Conservation (phyloP, 2,329 filamentous ascomycete species). For the Tothia fuscella region DNA sequence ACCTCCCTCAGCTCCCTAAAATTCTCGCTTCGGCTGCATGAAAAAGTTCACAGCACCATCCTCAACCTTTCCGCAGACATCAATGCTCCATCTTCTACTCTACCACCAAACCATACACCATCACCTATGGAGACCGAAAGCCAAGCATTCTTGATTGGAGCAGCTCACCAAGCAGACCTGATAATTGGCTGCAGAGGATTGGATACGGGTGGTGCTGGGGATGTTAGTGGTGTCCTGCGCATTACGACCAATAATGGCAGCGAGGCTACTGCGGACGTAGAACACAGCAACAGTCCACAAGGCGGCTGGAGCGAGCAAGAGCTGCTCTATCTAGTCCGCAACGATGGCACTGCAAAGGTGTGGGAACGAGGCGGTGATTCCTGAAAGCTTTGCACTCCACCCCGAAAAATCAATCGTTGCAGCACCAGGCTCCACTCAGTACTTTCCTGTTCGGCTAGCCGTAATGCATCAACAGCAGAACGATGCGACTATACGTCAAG, state of each 20-base stretch:
- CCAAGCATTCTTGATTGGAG: slow-evolving; percentile 55
- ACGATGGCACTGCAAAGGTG: slow-evolving; percentile 68
- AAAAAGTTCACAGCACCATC: slow-evolving; percentile 54
- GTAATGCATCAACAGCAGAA: too few relatives aligned
- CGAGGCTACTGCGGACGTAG: slow-evolving; percentile 21
- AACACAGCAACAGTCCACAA: slow-evolving; percentile 13
- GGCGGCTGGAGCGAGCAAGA: slow-evolving; percentile 53
- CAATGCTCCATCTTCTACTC: slow-evolving; percentile 41
- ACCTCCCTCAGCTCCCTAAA: slow-evolving; percentile 15
- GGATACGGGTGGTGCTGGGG: slow-evolving; percentile 78
- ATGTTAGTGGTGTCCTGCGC: slow-evolving; percentile 80
- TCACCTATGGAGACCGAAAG: slow-evolving; percentile 56
- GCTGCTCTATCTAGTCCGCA: slow-evolving; percentile 67
- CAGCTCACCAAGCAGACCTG: slow-evolving; percentile 63
- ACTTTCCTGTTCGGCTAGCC: too few relatives aligned
- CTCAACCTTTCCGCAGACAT: slow-evolving; percentile 58
- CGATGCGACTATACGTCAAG: too few relatives aligned
- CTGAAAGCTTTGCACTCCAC: too few relatives aligned
- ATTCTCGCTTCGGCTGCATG: background rate
- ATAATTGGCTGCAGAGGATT: slow-evolving; percentile 62
- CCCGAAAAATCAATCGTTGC: too few relatives aligned
- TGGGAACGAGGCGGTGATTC: slow-evolving; percentile 54
- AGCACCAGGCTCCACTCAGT: too few relatives aligned
- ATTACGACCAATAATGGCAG: slow-evolving; percentile 49
- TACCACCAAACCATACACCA: slow-evolving; percentile 35